Evolutionary conservation across 2,329 filamentous ascomycete genomes (phyloP).

Genomic region (Chaetomiaceae sp.): DNA sequence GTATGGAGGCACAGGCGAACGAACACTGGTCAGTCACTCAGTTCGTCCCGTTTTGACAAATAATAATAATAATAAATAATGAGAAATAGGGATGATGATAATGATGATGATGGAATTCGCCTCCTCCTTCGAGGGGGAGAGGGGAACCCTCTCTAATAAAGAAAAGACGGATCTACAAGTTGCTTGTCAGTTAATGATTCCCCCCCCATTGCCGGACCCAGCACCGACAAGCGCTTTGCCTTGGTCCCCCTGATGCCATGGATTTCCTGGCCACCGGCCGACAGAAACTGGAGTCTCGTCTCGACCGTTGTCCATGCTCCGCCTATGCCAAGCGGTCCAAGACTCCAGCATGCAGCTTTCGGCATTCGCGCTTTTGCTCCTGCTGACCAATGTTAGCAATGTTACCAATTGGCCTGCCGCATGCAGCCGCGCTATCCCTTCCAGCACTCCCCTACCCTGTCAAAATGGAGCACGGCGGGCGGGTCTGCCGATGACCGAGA

Average conservation of each 20-base stretch:
- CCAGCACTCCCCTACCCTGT: neutral
- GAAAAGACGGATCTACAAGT: constrained; percentile 2
- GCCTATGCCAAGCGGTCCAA: neutral
- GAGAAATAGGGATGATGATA: neutral
- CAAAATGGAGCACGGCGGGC: neutral
- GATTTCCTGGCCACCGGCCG: neutral
- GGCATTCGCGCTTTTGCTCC: constrained; percentile 17
- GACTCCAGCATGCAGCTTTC: constrained; percentile 4
- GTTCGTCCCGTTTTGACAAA: too few relatives aligned
- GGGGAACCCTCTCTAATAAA: neutral
- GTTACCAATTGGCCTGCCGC: neutral
- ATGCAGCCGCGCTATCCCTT: neutral
- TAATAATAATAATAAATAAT: too few relatives aligned
- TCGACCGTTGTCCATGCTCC: neutral
- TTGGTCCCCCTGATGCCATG: too few relatives aligned
- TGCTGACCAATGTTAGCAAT: constrained; percentile 5
- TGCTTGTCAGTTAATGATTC: too few relatives aligned
- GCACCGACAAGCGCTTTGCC: neutral
- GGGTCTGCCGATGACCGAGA: too few relatives aligned
- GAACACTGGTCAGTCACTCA: neutral
- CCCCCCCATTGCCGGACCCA: neutral
- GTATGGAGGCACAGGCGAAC: neutral
- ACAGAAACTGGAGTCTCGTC: neutral
- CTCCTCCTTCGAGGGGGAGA: neutral
- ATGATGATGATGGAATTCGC: constrained; percentile 10